These are phyloP conservation scores for Pleomassaria siparia DNA, from an alignment of 2,329 filamentous ascomycete genomes.

Conservation along the genomic window DNA sequence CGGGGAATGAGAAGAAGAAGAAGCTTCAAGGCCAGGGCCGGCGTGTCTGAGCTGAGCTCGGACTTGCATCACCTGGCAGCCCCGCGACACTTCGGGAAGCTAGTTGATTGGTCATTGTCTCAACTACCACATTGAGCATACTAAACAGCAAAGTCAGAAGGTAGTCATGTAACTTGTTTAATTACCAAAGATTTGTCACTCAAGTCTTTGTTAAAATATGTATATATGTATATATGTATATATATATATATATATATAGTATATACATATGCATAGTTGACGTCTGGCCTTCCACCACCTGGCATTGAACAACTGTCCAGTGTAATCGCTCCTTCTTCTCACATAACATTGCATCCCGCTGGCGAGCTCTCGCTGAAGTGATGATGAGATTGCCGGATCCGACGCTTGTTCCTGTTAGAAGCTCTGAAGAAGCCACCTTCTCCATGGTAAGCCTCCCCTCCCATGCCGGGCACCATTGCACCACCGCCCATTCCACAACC, in stretches of 20 bases:
- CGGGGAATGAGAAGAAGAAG: not conserved
- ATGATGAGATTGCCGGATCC: not conserved
- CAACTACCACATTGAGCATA: slow-evolving; percentile 14
- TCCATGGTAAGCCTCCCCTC: not conserved
- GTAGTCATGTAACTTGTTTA: not conserved
- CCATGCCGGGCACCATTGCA: not conserved
- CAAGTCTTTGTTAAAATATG: no score
- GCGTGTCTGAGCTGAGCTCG: not conserved
- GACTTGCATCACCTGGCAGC: not conserved
- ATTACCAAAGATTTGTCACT: no score
- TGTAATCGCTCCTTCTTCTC: not conserved
- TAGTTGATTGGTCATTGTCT: slow-evolving; percentile 11
- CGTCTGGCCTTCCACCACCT: no score
- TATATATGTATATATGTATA: no score
- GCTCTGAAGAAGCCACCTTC: not conserved
- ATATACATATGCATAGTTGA: no score
- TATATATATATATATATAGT: no score
- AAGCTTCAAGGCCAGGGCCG: not conserved
- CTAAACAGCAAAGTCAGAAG: slow-evolving; percentile 8
- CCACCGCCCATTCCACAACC: not conserved
- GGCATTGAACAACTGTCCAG: no score
- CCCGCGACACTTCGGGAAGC: slow-evolving; percentile 5
- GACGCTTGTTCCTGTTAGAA: not conserved
- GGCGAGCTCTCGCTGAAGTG: not conserved
- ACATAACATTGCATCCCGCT: not conserved